Evolutionary conservation across 192 early-diverging fungal genomes (phyloP), one percentile per base, ranked within the genome.

Genomic region (Gonapodya prolifera): DNA sequence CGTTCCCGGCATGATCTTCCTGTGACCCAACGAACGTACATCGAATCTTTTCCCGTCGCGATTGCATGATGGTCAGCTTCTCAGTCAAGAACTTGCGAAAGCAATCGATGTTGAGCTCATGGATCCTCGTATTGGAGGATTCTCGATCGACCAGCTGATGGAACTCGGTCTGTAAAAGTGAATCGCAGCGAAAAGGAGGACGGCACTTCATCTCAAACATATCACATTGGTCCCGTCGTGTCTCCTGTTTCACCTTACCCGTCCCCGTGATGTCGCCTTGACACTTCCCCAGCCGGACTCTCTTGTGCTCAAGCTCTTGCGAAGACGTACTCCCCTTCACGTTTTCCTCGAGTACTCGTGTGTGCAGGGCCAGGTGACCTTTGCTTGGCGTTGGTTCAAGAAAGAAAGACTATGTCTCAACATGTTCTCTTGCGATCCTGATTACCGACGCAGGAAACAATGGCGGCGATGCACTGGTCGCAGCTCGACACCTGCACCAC

Each of bases 401-500:
- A 70, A 2, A 79, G 0, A 16, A 32, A 8, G 31, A 70, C 33
- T 79, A 8, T 78, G 70, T 16, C 33, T 0, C 34, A 0, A 2
- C 18, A 30, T 75, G 70, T 0, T n/a, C 78, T 0, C 29, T 34
- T 30, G 2, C 23, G n/a, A 80, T 73, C 17, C 34, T 28, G 69
- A 0, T 18, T 78, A 23, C 17, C 45, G 35, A 35, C 87, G 89
- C 71, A 35, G 97, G 97, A 45, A 98, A 99, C 81, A 99, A 99
- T 82, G 97, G 97, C 33, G 96, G 96, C 23, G 97, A 99, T 83
- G 97, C 90, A 0, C 86, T 99, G 23, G 97, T 99, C 32, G 94
- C 94, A 18, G 96, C 96, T 16, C 88, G 96, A 33, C 96, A 98
- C 79, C 81, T 99, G 30, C 80, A 78, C 30, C 95, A 95, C 82